Percentiles rank a stretch among this genome's conserved stretches.
Conservation (phyloP, 1,139 yeast species). For the Suhomyces yuchorum region DNA sequence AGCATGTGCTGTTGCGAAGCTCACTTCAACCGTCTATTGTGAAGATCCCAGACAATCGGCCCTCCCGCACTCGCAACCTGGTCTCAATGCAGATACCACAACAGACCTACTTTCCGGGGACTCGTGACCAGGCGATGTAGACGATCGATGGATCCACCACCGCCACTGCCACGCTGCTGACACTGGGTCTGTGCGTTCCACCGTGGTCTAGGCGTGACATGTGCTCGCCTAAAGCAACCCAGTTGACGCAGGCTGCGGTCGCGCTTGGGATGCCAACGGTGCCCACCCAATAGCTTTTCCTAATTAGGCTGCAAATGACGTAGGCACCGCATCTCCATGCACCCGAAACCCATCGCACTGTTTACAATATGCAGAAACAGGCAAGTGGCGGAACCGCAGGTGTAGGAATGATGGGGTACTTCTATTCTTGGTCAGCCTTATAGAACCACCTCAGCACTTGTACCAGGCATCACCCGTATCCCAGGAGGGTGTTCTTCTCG, state of each 20-base stretch:
- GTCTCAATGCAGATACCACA: background rate
- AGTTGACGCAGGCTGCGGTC: background rate
- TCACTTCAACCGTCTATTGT: background rate
- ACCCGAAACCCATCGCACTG: constrained; percentile 2
- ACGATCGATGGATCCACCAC: too few relatives aligned
- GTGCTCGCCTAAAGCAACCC: background rate
- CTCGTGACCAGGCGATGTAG: background rate
- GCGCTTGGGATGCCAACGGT: background rate
- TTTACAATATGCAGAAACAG: constrained; percentile 12
- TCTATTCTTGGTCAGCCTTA: background rate
- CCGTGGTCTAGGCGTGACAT: background rate
- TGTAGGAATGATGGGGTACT: constrained; percentile 7
- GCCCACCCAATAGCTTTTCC: constrained; percentile 1
- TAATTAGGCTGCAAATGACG: constrained; percentile 3
- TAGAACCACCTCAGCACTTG: background rate
- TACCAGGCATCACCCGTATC: background rate
- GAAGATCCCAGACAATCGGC: background rate
- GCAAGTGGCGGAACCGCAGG: background rate
- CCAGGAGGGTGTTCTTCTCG: background rate
- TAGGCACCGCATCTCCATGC: constrained; percentile 1
- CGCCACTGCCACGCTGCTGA: too few relatives aligned
- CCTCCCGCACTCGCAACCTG: background rate
- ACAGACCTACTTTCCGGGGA: background rate
- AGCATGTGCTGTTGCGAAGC: background rate
- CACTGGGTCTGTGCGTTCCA: too few relatives aligned